Percentiles rank a stretch among this genome's conserved stretches.
Conservation (phyloP, 768 basidiomycete genomes). For the Xerocomellus chrysenteron region DNA sequence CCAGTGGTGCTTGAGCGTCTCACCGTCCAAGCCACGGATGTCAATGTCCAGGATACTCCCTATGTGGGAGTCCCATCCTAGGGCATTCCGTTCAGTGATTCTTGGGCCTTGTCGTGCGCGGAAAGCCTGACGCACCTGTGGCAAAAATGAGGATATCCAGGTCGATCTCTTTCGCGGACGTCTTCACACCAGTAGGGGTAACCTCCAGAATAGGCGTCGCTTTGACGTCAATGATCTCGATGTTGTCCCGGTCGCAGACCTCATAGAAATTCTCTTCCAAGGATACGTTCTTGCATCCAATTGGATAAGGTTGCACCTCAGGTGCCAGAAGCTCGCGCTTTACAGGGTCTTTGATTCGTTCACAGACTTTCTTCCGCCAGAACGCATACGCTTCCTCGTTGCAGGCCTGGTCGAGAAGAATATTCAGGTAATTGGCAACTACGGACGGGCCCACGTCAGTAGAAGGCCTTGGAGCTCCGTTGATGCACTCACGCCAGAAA, state of each 20-base stretch:
- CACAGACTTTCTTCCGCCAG: conserved; percentile 9
- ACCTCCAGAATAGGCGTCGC: conserved; percentile 8
- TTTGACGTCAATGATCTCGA: conserved; percentile 12
- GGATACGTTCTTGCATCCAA: conserved; percentile 9
- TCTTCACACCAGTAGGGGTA: conserved; percentile 4
- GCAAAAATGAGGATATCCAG: conserved; percentile 9
- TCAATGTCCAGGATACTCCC: conserved; percentile 7
- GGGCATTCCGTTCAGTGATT: neutral
- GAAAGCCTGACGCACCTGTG: conserved; percentile 1
- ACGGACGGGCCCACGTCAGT: neutral
- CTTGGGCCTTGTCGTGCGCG: neutral
- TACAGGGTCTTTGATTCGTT: conserved; percentile 6
- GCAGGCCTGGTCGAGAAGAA: neutral
- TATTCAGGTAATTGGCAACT: conserved; percentile 6
- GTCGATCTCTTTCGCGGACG: neutral
- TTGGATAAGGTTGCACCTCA: neutral
- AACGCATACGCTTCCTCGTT: conserved; percentile 9
- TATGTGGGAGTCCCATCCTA: conserved; percentile 5
- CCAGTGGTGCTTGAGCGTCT: conserved; percentile 10
- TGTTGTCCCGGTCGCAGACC: conserved; percentile 6
- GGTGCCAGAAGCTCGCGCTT: conserved; percentile 13
- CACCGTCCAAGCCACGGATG: conserved; percentile 3
- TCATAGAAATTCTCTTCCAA: conserved; percentile 11
- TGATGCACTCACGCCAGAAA: conserved; percentile 4
- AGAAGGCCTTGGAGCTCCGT: no score